These are phyloP conservation scores for Lactarius pseudohatsudake DNA, from an alignment of 768 basidiomycete species.

Conservation along the genomic window DNA sequence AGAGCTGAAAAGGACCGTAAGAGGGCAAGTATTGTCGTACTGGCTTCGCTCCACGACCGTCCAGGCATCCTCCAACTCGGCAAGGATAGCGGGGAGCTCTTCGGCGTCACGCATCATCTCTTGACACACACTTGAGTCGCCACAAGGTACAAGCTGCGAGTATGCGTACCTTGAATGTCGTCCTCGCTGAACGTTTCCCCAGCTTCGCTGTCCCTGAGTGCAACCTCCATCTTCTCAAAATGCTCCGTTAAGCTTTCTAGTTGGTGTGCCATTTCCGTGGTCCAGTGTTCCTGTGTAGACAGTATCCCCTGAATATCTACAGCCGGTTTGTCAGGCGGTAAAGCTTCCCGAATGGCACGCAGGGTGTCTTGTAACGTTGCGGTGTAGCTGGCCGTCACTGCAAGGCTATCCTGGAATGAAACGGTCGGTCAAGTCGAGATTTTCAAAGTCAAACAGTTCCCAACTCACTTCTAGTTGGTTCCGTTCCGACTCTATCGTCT, in stretches of 20 bases:
- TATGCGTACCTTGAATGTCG: conserved; percentile 58
- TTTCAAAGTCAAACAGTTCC: neutral
- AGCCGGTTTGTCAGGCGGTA: conserved; percentile 43
- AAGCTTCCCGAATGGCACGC: conserved; percentile 49
- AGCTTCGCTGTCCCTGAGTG: conserved; percentile 65
- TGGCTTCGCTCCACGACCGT: conserved; percentile 52
- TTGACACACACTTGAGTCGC: conserved; percentile 33
- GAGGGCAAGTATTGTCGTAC: conserved; percentile 44
- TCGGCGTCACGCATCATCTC: conserved; percentile 82
- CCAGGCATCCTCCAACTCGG: conserved; percentile 63
- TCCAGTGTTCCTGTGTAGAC: conserved; percentile 55
- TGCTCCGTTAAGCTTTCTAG: conserved; percentile 72
- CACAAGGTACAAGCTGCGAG: neutral
- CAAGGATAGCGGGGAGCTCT: conserved; percentile 72
- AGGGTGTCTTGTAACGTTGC: conserved; percentile 60
- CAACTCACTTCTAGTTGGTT: conserved; percentile 61
- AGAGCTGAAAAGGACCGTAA: conserved; percentile 9
- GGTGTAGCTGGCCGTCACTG: conserved; percentile 64
- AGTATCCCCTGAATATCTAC: conserved; percentile 50
- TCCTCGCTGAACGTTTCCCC: conserved; percentile 66
- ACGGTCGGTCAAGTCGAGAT: conserved; percentile 36
- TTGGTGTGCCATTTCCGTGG: conserved; percentile 67
- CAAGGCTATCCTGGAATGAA: conserved; percentile 54
- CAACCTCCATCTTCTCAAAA: conserved; percentile 73
- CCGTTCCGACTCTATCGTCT: conserved; percentile 70